These are phyloP conservation scores for Bolboschoenus planiculmis DNA, from an alignment of 176 grass and related monocot genomes.

Conservation along the genomic window DNA sequence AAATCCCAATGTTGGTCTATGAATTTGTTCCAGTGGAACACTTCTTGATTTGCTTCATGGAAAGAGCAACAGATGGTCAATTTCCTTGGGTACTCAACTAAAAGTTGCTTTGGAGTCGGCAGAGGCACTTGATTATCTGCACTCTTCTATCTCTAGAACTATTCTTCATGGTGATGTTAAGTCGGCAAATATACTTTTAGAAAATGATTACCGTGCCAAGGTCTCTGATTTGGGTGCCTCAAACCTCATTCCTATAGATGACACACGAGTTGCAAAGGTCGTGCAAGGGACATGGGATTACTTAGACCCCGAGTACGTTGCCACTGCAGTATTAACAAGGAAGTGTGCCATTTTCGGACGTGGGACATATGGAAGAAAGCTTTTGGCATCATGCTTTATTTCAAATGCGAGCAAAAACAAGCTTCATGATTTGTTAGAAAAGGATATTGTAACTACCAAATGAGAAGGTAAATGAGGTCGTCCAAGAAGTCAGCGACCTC, in stretches of 20 bases:
- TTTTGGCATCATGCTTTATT: neutral
- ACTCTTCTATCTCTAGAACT: constrained; percentile 14
- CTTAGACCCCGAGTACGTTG: constrained; percentile 8
- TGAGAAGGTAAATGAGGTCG: neutral
- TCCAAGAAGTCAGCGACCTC: neutral
- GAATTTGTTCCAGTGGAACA: constrained; percentile 27
- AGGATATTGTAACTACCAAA: constrained; percentile 4
- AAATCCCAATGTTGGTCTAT: constrained; percentile 34
- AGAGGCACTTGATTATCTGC: constrained; percentile 25
- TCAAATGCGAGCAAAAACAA: neutral
- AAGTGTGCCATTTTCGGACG: neutral
- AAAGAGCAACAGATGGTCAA: neutral
- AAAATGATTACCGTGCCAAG: neutral
- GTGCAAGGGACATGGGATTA: constrained; percentile 14
- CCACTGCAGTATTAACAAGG: neutral
- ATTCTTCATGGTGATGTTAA: constrained; percentile 32
- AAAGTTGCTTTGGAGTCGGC: constrained; percentile 20
- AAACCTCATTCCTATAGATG: constrained; percentile 1
- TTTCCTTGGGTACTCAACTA: neutral
- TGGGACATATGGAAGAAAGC: neutral
- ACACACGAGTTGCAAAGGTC: neutral
- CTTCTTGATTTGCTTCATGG: constrained; percentile 21
- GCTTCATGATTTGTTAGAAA: constrained; percentile 14
- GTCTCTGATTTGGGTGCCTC: constrained; percentile 28
- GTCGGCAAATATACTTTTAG: constrained; percentile 30